These are phyloP conservation scores for Starmerella apicola DNA, from an alignment of 805 yeast genomes.

Conservation along the genomic window DNA sequence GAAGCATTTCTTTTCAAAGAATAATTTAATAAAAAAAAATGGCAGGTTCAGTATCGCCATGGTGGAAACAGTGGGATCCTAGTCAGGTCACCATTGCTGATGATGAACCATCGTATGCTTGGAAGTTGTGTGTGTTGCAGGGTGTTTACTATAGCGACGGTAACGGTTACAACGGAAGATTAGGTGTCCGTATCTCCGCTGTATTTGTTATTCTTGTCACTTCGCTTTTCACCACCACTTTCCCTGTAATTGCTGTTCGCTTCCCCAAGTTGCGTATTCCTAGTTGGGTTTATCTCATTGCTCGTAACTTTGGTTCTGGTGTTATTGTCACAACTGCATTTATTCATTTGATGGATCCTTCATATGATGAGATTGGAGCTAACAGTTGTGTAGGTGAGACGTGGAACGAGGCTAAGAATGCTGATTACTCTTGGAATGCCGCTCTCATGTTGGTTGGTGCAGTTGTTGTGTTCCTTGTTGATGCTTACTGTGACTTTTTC, in stretches of 20 bases:
- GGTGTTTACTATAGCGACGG: constrained; percentile 33
- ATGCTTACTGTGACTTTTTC: constrained; percentile 35
- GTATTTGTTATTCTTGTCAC: constrained; percentile 47
- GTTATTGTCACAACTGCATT: constrained; percentile 69
- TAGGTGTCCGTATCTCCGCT: constrained; percentile 42
- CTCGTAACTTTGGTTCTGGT: constrained; percentile 55
- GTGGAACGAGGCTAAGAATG: constrained; percentile 35
- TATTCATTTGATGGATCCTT: constrained; percentile 44
- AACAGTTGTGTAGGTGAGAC: constrained; percentile 32
- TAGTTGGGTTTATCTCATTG: constrained; percentile 25
- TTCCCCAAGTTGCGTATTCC: constrained; percentile 23
- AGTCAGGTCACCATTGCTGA: constrained; percentile 26
- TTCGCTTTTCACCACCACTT: constrained; percentile 35
- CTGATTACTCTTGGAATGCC: constrained; percentile 41
- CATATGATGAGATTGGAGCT: constrained; percentile 27
- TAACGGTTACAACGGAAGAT: constrained; percentile 34
- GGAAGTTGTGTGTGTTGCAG: constrained; percentile 33
- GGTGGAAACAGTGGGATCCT: constrained; percentile 25
- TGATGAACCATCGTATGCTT: constrained; percentile 26
- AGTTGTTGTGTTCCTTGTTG: constrained; percentile 37
- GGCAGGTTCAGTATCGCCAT: not conserved
- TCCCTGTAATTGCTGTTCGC: constrained; percentile 31
- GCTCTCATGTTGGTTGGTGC: constrained; percentile 41
- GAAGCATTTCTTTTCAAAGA: no score
- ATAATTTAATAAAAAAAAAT: not conserved